Conservation (phyloP, 2,329 filamentous ascomycete genomes). For the Microsporum ferrugineum region DNA sequence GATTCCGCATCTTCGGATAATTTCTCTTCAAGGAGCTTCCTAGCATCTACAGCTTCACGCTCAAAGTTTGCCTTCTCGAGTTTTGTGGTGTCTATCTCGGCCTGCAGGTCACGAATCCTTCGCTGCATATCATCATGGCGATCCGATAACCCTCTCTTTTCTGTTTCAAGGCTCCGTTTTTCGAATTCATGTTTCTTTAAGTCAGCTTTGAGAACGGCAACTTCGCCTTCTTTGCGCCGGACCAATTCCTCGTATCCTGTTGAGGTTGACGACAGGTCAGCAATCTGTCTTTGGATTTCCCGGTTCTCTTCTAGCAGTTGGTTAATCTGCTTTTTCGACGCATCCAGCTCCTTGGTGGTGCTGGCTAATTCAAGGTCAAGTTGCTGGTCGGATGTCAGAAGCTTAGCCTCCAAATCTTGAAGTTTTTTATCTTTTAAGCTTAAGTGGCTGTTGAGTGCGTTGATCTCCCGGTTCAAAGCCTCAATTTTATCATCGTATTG, state of each 20-base stretch:
- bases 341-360: constrained; percentile 68
- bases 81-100: constrained; percentile 75
- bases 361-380: constrained; percentile 71
- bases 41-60: constrained; percentile 80
- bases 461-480: constrained; percentile 68
- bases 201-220: constrained; percentile 73
- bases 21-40: constrained; percentile 72
- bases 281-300: constrained; percentile 71
- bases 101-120: constrained; percentile 72
- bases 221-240: constrained; percentile 84
- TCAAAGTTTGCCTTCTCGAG: constrained; percentile 75
- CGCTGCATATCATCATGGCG: constrained; percentile 70
- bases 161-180: constrained; percentile 63
- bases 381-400: constrained; percentile 79
- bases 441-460: constrained; percentile 83
- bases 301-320: constrained; percentile 70
- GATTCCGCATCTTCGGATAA: constrained; percentile 83
- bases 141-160: constrained; percentile 56
- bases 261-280: constrained; percentile 78
- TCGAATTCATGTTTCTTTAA: constrained; percentile 74
- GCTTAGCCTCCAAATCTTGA: constrained; percentile 71
- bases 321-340: constrained; percentile 60
- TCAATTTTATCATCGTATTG: constrained; percentile 67
- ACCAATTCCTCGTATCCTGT: constrained; percentile 93
- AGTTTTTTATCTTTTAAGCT: constrained; percentile 80